Evolutionary conservation across 129 eudicot species (phyloP).

Genomic region (Helichrysum umbraculigerum): DNA sequence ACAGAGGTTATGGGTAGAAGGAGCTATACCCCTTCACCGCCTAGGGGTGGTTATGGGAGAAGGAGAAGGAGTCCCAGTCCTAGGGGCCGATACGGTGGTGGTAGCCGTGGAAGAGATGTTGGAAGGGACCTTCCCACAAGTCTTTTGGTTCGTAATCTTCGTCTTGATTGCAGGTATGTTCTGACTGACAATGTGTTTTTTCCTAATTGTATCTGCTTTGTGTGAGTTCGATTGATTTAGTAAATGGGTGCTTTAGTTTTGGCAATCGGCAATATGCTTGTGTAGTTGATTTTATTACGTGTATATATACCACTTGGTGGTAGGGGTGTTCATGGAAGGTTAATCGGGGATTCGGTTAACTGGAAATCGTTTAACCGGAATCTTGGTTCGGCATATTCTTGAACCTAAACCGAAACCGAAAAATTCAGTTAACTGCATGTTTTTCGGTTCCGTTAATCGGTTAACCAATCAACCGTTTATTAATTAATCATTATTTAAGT

Average conservation of each 20-base stretch:
- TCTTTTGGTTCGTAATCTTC: constrained; percentile 86
- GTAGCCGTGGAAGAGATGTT: constrained; percentile 46
- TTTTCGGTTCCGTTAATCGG: no score
- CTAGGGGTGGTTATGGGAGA: constrained; percentile 76
- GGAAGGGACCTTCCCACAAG: constrained; percentile 78
- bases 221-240: neutral
- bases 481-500: no score
- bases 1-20: constrained; percentile 63
- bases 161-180: constrained; percentile 81
- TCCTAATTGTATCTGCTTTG: neutral
- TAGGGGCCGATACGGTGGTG: constrained; percentile 50
- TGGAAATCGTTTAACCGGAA: no score
- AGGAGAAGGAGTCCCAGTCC: constrained; percentile 89
- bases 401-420: no score
- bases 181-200: neutral
- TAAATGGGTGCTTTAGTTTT: neutral
- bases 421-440: no score
- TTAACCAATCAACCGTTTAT: no score
- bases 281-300: neutral
- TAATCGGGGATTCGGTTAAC: no score
- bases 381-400: no score
- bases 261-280: neutral
- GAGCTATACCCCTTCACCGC: constrained; percentile 83
- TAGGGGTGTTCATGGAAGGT: neutral
- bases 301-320: neutral